phyloP scores from a whole-genome alignment of 2,329 filamentous ascomycete species.

The Periconia sp. region DNA sequence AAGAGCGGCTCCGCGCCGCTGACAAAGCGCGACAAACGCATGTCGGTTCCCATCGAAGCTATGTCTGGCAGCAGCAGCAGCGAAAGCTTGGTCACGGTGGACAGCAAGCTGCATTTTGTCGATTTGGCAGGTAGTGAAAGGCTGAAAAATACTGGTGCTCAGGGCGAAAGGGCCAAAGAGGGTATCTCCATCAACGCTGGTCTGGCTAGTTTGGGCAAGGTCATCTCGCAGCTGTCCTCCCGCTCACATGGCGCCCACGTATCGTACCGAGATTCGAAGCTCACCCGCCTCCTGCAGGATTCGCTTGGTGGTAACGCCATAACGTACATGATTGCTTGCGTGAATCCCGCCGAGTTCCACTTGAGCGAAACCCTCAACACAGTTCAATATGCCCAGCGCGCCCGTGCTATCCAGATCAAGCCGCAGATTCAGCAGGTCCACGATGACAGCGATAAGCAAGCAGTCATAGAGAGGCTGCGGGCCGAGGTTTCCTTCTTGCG shows the following conservation, averaged over 20 bases:
- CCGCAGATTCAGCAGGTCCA: slow-evolving; percentile 88
- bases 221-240: slow-evolving; percentile 96
- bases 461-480: slow-evolving; percentile 87
- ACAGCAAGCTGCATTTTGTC: slow-evolving; percentile 98
- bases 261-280: slow-evolving; percentile 96
- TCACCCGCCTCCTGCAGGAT: slow-evolving; percentile 92
- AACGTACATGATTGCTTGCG: slow-evolving; percentile 99
- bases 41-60: slow-evolving; percentile 82
- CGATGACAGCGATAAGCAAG: slow-evolving; percentile 92
- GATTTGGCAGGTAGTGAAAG: slow-evolving; percentile 96
- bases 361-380: slow-evolving; percentile 97
- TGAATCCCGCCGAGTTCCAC: slow-evolving; percentile 95
- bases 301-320: slow-evolving; percentile 96
- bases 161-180: slow-evolving; percentile 90
- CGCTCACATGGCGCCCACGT: slow-evolving; percentile 85
- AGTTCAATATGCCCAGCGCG: slow-evolving; percentile 91
- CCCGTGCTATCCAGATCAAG: slow-evolving; percentile 95
- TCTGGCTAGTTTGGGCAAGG: slow-evolving; percentile 91
- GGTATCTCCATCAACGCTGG: slow-evolving; percentile 98
- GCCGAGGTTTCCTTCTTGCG: slow-evolving; percentile 91
- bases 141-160: slow-evolving; percentile 94
- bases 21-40: slow-evolving; percentile 73
- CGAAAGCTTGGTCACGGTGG: slow-evolving; percentile 75
- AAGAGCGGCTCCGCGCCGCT: slow-evolving; percentile 59
- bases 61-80: slow-evolving; percentile 59